Base-by-base conservation (phyloP, 257 asterid genomes). In the Solanum dulcamara region DNA sequence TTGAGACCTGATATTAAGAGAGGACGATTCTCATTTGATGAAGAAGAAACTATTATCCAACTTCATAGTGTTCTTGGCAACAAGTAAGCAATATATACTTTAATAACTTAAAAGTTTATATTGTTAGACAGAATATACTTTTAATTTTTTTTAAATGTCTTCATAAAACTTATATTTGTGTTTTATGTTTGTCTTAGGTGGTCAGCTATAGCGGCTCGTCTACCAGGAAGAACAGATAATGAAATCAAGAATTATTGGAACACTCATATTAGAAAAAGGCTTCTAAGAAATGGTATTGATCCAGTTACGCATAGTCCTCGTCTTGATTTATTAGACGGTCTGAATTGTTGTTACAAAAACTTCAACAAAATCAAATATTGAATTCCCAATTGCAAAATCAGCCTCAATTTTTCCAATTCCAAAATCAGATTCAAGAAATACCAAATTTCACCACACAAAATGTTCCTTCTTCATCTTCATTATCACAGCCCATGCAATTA, bases 221-320 rank as follows among this genome's bases (percentile, higher is more conserved):
- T 95, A 53, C 98, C 98, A 0, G 98, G 98, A 68, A 90, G 98
- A 74, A 95, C 98, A 0, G 98, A 95, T 80, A 95, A 95, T 13
- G 98, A 95, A 72, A 92, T 95, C 89, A 95, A 95, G 97, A 95
- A 95, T 64, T 93, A 93, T 17, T 95, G 98, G 98, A 95, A 95
- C 85, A 95, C 98, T 0, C 96, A 93, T 86, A 92, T 95, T 13
- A 84, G 98, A 24, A 95, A 95, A 86, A 91, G 98, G 86, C 95
- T 95, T 40, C 87, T 95, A 7, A 85, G 89, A 38, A 95, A 77
- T 84, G 98, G 98, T 80, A 93, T 95, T 53, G 98, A 95, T 67
- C 98, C 98, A 18, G 97, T 94, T 37, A 95, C 98, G 10, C 98
- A 95, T 32, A 93, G 93, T 70, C 98, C 96, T 0, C 94, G 98